A percentile compares a stretch with the other conserved stretches of the same genome.
phyloP scores from a whole-genome alignment of 768 basidiomycete species.

The Hemileccinum rubropunctum region DNA sequence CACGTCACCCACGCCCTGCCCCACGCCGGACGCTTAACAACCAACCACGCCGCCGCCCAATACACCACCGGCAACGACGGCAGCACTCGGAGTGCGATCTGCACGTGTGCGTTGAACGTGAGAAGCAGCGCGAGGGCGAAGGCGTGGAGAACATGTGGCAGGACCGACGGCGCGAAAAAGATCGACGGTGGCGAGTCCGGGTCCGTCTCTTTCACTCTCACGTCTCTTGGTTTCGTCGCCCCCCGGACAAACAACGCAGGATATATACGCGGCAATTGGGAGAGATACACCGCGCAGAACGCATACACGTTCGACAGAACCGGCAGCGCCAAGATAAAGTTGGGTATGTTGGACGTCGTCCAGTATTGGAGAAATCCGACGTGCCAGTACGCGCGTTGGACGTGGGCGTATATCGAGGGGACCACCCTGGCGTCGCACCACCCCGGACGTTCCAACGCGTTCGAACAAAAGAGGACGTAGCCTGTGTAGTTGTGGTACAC shows the following conservation, averaged over 20 bases:
- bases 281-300: constrained; percentile 28
- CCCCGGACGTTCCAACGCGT: constrained; percentile 17
- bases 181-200: constrained; percentile 20
- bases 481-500: constrained; percentile 65
- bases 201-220: background rate
- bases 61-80: constrained; percentile 76
- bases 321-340: constrained; percentile 79
- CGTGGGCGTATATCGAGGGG: constrained; percentile 79
- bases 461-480: constrained; percentile 63
- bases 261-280: constrained; percentile 1
- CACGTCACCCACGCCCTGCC: constrained; percentile 73
- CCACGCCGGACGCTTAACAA: constrained; percentile 45
- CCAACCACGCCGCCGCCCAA: constrained; percentile 79
- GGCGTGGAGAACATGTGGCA: constrained; percentile 78
- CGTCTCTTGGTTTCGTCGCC: background rate
- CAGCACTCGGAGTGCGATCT: constrained; percentile 79
- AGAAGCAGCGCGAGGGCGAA: constrained; percentile 58
- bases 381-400: constrained; percentile 86
- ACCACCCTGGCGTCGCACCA: constrained; percentile 63
- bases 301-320: constrained; percentile 51
- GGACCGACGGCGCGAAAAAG: constrained; percentile 42
- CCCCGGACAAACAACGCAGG: background rate
- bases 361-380: constrained; percentile 85
- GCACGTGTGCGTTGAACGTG: constrained; percentile 79
- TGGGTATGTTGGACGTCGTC: constrained; percentile 79